Conservation (phyloP, 1,284 basidiomycete genomes). For the Moesziomyces aphidis region DNA sequence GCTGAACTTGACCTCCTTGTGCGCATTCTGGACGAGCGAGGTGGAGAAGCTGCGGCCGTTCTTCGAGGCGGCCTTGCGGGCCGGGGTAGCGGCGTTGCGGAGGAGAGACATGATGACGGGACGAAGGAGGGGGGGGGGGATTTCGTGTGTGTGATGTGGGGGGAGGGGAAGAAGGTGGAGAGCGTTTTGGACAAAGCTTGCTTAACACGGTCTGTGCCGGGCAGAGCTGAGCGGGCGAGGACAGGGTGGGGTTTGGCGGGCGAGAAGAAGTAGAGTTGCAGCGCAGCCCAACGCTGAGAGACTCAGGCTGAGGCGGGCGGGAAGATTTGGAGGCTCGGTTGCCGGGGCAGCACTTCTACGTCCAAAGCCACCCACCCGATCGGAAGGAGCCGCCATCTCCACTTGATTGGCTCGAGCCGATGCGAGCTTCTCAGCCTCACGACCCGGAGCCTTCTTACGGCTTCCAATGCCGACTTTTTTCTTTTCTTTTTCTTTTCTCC, state of each 20-base stretch:
- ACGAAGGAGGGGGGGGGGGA: not conserved
- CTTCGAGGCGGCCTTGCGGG: conserved; percentile 49
- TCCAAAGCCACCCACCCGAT: too few relatives aligned
- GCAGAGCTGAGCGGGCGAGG: conserved; percentile 10
- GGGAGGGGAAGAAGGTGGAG: not conserved
- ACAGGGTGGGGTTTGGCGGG: conserved; percentile 13
- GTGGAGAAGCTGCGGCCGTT: conserved; percentile 53
- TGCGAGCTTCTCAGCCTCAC: too few relatives aligned
- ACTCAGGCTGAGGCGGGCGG: too few relatives aligned
- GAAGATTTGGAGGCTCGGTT: too few relatives aligned
- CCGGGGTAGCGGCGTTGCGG: conserved; percentile 48
- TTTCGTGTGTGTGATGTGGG: conserved; percentile 3
- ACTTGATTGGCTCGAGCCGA: too few relatives aligned
- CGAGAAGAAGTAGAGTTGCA: conserved; percentile 5
- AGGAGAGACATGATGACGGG: conserved; percentile 56
- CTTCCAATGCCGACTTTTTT: conserved; percentile 1
- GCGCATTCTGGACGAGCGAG: conserved; percentile 49
- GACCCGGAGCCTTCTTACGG: not conserved
- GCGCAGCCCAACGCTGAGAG: too few relatives aligned
- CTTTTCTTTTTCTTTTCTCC: not conserved
- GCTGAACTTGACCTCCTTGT: conserved; percentile 97
- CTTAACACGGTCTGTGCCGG: conserved; percentile 11
- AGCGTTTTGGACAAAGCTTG: conserved; percentile 3
- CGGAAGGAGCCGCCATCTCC: too few relatives aligned
- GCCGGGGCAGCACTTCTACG: too few relatives aligned